These are phyloP conservation scores for Schizophyllum amplum DNA, from an alignment of 1,284 basidiomycete species.

Conservation along the genomic window DNA sequence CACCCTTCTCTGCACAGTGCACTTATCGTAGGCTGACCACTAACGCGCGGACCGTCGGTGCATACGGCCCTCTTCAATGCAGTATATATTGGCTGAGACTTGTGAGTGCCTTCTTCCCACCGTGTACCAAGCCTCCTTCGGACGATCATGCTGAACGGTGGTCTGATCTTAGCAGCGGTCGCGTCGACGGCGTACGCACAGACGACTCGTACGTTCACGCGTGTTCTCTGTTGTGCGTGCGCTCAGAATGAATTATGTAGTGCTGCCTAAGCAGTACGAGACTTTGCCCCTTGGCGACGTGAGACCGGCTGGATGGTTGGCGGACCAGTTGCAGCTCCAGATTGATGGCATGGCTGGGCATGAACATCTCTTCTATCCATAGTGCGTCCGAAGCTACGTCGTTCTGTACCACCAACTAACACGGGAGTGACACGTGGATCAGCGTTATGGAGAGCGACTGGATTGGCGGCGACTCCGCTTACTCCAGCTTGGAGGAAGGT, in stretches of 20 bases:
- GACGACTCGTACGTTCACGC: neutral
- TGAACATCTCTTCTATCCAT: constrained; percentile 48
- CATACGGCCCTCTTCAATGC: neutral
- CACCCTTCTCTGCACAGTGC: too few species aligned
- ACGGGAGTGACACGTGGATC: too few species aligned
- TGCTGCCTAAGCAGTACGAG: too few species aligned
- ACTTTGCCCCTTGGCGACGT: too few species aligned
- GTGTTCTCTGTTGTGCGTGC: neutral
- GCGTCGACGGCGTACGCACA: neutral
- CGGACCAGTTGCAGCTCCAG: constrained; percentile 29
- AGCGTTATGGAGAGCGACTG: constrained; percentile 34
- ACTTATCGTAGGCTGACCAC: neutral
- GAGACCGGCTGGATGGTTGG: too few species aligned
- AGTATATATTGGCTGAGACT: neutral
- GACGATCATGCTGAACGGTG: neutral
- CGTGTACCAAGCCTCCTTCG: neutral
- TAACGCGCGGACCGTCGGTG: neutral
- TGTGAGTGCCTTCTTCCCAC: neutral
- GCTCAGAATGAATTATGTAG: neutral
- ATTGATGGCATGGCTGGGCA: constrained; percentile 47
- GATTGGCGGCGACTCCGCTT: constrained; percentile 41
- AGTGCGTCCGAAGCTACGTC: constrained; percentile 13
- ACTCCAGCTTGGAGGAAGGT: constrained; percentile 52
- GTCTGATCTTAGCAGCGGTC: neutral
- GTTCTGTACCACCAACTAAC: too few species aligned